Evolutionary conservation across 2,329 filamentous ascomycete genomes (phyloP), one percentile per base, ranked within the genome.

Genomic region (Orbilia oligospora): DNA sequence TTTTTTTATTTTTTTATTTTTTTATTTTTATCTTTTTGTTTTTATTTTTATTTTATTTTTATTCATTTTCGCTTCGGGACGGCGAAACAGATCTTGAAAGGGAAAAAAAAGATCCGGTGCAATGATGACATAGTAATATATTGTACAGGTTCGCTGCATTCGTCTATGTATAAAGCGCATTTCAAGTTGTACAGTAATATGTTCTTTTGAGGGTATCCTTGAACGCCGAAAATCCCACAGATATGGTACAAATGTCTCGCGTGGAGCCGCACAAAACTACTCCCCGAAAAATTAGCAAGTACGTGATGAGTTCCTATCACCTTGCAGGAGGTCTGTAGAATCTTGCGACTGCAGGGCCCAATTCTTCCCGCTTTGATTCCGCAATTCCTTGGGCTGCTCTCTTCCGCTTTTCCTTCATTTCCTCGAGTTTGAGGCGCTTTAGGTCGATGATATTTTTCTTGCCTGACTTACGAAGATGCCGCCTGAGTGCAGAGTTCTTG

Each of bases 371-470:
- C 84, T 93, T 89, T 83, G 79, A 80, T 30, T 75, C 72, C 20
- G 76, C 80, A 10, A 90, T 83, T 58, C 86, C 85, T 85, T 89
- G 88, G 82, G 81, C 91, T 86, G 82, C 88, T 90, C 82, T 90
- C 89, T 89, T 84, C 89, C 90, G 84, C 91, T 89, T 81, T 91
- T 90, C 82, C 88, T 91, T 91, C 84, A 97, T 87, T 85, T 94
- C 93, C 84, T 97, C 93, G 58, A 94, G 91, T 83, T 91, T 91
- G 84, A 97, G 85, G 83, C 92, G 91, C 88, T 95, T 94, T 88
- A 97, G 96, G 86, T 99, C 96, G 84, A 99, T 94, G 73, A 99
- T 90, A 84, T 98, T 98, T 88, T 92, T 93, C 83, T 91, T 91
- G 55, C 93, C 91, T 86, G 96, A 94, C 90, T 98, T 98, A 81